Evolutionary conservation across 306 rosid genomes (phyloP).

Genomic region (Prosopis cineraria): DNA sequence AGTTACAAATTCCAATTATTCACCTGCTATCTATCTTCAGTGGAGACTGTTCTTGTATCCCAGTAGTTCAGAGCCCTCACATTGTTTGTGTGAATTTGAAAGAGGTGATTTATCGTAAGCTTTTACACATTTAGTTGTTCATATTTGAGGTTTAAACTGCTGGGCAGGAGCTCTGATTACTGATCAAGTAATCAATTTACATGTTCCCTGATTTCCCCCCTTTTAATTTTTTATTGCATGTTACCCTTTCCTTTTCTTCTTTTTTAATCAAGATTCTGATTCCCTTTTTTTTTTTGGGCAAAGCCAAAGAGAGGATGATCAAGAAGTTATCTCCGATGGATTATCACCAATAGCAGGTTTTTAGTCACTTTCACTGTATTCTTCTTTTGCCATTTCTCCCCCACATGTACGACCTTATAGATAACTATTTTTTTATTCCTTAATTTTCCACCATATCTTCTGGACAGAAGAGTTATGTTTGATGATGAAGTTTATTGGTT

Average conservation of each 20-base stretch:
- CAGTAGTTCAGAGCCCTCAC: not conserved
- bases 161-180: slow-evolving; percentile 4
- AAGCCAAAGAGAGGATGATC: slow-evolving; percentile 70
- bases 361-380: slow-evolving; percentile 33
- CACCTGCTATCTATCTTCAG: not conserved
- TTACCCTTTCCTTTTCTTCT: not conserved
- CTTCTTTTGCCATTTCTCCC: slow-evolving; percentile 9
- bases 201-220: not conserved
- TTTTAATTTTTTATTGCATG: slow-evolving; percentile 9
- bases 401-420: not conserved
- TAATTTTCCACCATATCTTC: not conserved
- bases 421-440: not conserved
- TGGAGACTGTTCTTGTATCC: not conserved
- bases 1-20: not conserved
- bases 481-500: slow-evolving; percentile 18
- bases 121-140: not conserved
- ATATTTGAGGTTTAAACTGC: slow-evolving; percentile 5
- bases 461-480: not conserved
- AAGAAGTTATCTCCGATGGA: slow-evolving; percentile 49
- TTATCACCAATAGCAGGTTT: slow-evolving; percentile 76
- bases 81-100: not conserved
- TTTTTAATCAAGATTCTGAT: slow-evolving; percentile 37
- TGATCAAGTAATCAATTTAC: slow-evolving; percentile 1
- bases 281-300: slow-evolving; percentile 28
- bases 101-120: not conserved